Conservation (phyloP, 1,139 yeast species). For the Candida sanyaensis region DNA sequence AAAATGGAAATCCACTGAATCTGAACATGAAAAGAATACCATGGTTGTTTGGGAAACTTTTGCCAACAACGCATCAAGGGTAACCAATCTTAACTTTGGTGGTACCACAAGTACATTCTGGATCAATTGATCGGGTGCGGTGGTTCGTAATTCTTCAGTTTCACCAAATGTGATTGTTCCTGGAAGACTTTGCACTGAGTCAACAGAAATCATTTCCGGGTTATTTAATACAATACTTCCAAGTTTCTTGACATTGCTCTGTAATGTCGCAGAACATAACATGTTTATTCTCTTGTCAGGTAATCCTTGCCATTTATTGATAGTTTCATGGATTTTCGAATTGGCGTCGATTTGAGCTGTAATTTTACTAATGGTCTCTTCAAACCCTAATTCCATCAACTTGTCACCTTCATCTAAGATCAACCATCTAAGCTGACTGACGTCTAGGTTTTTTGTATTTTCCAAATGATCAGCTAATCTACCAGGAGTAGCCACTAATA, state of each 20-base stretch:
- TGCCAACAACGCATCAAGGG: constrained; percentile 68
- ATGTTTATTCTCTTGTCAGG: constrained; percentile 76
- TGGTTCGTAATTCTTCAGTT: constrained; percentile 18
- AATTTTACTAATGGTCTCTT: constrained; percentile 84
- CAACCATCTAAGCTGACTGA: constrained; percentile 76
- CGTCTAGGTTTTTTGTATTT: constrained; percentile 70
- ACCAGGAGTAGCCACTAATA: constrained; percentile 91
- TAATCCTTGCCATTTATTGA: constrained; percentile 49
- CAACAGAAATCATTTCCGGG: constrained; percentile 65
- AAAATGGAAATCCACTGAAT: constrained; percentile 91
- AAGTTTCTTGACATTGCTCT: constrained; percentile 73
- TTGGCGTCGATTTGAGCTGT: constrained; percentile 55
- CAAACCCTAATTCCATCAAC: constrained; percentile 92
- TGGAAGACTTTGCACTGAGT: constrained; percentile 17
- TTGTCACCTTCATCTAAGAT: constrained; percentile 95
- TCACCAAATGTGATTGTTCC: constrained; percentile 46
- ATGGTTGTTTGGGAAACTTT: constrained; percentile 55
- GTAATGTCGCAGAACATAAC: constrained; percentile 93
- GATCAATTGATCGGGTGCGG: constrained; percentile 88
- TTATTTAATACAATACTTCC: constrained; percentile 74
- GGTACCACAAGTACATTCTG: constrained; percentile 85
- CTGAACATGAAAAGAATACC: constrained; percentile 91
- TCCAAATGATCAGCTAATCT: constrained; percentile 90
- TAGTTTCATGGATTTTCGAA: constrained; percentile 42
- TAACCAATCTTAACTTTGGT: constrained; percentile 84